A percentile compares a stretch with the other conserved stretches of the same genome.
Conservation (phyloP, 768 basidiomycete species). For the Hygrophoropsis aurantiaca region DNA sequence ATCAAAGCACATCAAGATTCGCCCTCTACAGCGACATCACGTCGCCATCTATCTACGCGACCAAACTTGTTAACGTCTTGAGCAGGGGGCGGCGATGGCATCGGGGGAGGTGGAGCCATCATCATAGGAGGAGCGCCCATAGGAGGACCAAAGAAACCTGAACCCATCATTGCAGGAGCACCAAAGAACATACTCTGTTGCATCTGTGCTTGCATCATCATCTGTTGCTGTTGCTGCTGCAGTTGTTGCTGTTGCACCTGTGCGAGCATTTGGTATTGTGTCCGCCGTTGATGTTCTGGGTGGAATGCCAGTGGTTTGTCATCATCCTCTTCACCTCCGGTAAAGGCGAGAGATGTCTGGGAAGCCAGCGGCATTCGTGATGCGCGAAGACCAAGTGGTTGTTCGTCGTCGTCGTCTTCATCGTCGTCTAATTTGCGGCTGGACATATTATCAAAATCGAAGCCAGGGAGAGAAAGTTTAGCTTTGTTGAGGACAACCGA, state of each 20-base stretch:
- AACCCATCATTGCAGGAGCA: conserved; percentile 62
- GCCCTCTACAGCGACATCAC: conserved; percentile 74
- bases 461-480: conserved; percentile 42
- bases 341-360: conserved; percentile 23
- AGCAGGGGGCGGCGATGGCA: conserved; percentile 62
- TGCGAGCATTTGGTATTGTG: conserved; percentile 46
- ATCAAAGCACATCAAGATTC: conserved; percentile 26
- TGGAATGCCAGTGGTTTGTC: conserved; percentile 71
- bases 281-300: conserved; percentile 77
- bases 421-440: conserved; percentile 18
- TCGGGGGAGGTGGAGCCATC: conserved; percentile 38
- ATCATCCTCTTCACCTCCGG: conserved; percentile 55
- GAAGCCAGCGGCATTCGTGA: conserved; percentile 40
- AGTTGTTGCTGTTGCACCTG: conserved; percentile 54
- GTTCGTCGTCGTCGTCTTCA: conserved; percentile 65
- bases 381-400: conserved; percentile 69
- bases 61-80: conserved; percentile 67
- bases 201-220: conserved; percentile 78
- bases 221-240: conserved; percentile 60
- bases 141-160: conserved; percentile 66
- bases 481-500: conserved; percentile 54
- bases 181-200: conserved; percentile 76
- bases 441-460: conserved; percentile 39
- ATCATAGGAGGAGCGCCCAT: conserved; percentile 49
- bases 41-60: conserved; percentile 79